Evolutionary conservation across 345 rosid genomes (phyloP).

Genomic region (Kernera saxatilis): DNA sequence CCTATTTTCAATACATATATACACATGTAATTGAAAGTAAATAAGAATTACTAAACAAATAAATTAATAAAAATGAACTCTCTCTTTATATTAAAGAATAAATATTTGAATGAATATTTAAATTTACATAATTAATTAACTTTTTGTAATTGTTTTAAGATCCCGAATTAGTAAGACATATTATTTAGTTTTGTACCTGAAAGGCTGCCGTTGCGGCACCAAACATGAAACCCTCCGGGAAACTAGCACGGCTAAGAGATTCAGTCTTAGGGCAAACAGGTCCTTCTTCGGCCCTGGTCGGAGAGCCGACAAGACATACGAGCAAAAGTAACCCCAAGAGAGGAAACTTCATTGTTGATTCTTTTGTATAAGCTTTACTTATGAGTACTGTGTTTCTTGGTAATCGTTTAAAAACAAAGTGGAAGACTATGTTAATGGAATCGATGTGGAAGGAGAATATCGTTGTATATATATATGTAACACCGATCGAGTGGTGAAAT

Average conservation of each 20-base stretch:
- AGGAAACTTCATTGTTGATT: conserved; percentile 12
- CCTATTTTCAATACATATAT: conserved; percentile 24
- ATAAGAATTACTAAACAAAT: too few relatives aligned
- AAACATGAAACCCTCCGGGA: conserved; percentile 32
- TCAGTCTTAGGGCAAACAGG: conserved; percentile 30
- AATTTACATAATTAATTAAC: too few relatives aligned
- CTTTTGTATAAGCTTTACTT: not conserved
- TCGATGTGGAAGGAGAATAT: not conserved
- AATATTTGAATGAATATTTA: not conserved
- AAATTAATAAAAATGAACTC: too few relatives aligned
- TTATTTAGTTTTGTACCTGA: conserved; percentile 16
- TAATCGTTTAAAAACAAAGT: not conserved
- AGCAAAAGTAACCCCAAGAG: conserved; percentile 13
- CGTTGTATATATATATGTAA: not conserved
- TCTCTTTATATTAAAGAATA: too few relatives aligned
- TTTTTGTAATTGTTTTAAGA: not conserved
- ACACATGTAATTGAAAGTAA: too few relatives aligned
- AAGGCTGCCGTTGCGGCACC: conserved; percentile 38
- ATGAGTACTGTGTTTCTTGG: not conserved
- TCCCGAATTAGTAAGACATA: not conserved
- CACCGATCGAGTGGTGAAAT: not conserved
- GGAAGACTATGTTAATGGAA: not conserved
- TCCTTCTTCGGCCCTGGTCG: conserved; percentile 13
- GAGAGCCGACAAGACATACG: conserved; percentile 8
- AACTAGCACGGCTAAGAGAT: conserved; percentile 29